Conservation (phyloP, 352 stramenopile genomes). For the Globisporangium takayamanum region DNA sequence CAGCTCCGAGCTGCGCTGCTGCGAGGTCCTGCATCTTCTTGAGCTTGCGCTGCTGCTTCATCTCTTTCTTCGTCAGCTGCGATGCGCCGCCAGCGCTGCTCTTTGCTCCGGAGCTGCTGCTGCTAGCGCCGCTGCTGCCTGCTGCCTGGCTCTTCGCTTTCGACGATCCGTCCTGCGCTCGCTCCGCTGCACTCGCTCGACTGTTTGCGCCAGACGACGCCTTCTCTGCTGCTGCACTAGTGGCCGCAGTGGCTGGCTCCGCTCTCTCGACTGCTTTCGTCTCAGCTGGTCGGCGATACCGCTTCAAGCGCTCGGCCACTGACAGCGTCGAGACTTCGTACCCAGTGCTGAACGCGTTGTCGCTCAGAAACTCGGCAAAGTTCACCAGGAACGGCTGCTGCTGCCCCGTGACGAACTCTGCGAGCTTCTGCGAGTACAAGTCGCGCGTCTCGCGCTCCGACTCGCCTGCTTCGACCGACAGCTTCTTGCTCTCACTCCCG, state of each 20-base stretch:
- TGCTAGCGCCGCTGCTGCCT: slow-evolving; percentile 1
- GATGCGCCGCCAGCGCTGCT: slow-evolving; percentile 7
- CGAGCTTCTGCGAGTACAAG: slow-evolving; percentile 56
- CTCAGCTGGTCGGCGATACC: slow-evolving; percentile 27
- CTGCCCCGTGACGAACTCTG: slow-evolving; percentile 53
- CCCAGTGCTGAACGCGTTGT: slow-evolving; percentile 78
- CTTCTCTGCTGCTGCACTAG: slow-evolving; percentile 3
- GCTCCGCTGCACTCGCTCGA: slow-evolving; percentile 1
- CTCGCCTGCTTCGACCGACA: slow-evolving; percentile 12
- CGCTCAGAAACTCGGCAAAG: slow-evolving; percentile 56
- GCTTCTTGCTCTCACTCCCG: slow-evolving; percentile 6
- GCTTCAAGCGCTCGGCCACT: slow-evolving; percentile 55
- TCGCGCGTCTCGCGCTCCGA: slow-evolving; percentile 33
- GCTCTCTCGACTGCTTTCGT: slow-evolving; percentile 5
- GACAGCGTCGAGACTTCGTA: slow-evolving; percentile 66
- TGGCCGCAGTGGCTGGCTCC: background rate
- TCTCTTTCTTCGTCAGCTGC: slow-evolving; percentile 55
- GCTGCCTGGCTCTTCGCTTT: slow-evolving; percentile 17
- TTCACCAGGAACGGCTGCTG: slow-evolving; percentile 80
- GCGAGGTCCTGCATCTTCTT: slow-evolving; percentile 59
- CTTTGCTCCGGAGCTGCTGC: slow-evolving; percentile 1
- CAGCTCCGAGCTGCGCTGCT: slow-evolving; percentile 1
- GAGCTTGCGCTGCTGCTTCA: slow-evolving; percentile 62
- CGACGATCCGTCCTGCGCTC: slow-evolving; percentile 3
- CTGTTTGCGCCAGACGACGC: background rate